Conservation (phyloP, 306 rosid species). For the Neltuma alba region DNA sequence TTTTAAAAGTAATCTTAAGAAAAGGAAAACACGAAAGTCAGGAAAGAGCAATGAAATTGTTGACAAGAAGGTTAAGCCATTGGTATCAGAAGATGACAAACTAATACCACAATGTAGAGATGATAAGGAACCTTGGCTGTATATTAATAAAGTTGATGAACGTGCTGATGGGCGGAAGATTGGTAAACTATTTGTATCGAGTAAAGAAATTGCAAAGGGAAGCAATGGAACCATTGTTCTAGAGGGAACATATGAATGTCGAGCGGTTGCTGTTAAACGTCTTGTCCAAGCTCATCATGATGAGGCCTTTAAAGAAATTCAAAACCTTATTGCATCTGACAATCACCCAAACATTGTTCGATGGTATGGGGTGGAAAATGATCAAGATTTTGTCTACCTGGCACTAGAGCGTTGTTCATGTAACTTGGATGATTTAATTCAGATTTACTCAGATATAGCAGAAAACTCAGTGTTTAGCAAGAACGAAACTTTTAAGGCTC, state of each 20-base stretch:
- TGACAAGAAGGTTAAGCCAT: conserved; percentile 40
- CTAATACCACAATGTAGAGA: conserved; percentile 6
- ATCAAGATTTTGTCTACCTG: conserved; percentile 82
- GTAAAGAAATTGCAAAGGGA: conserved; percentile 71
- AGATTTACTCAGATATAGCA: conserved; percentile 38
- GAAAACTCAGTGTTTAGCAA: conserved; percentile 23
- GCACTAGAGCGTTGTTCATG: conserved; percentile 79
- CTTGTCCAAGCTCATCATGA: conserved; percentile 80
- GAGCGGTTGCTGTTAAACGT: conserved; percentile 79
- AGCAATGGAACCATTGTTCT: conserved; percentile 81
- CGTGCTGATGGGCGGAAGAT: conserved; percentile 59
- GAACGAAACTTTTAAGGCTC: conserved; percentile 41
- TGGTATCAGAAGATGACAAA: conserved; percentile 36
- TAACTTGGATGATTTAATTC: conserved; percentile 69
- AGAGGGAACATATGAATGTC: conserved; percentile 76
- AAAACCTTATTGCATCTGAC: conserved; percentile 79
- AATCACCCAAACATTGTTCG: conserved; percentile 78
- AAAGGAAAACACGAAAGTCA: conserved; percentile 49
- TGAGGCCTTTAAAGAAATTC: conserved; percentile 73
- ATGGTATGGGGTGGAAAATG: conserved; percentile 84
- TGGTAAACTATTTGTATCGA: conserved; percentile 61
- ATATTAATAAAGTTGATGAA: conserved; percentile 34
- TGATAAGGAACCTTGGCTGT: conserved; percentile 15
- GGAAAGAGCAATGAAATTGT: conserved; percentile 37
- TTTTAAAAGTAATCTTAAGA: conserved; percentile 49